phyloP scores from a whole-genome alignment of 345 rosid species.

The Eucalyptus curtisii region DNA sequence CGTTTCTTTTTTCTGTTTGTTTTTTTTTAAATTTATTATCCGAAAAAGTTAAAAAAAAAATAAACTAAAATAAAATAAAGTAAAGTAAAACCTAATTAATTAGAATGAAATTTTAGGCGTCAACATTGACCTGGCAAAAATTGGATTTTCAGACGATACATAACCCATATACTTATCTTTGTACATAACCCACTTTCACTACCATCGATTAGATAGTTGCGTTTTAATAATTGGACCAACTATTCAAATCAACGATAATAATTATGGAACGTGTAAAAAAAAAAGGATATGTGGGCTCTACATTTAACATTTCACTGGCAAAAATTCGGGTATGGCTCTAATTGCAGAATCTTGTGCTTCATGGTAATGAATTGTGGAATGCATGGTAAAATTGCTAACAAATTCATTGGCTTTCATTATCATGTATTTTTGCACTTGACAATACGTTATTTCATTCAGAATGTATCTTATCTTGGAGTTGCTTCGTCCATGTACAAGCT shows the following conservation, averaged over 20 bases:
- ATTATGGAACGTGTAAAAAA: not conserved
- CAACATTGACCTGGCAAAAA: not conserved
- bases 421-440: not conserved
- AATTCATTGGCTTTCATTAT: not conserved
- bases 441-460: not conserved
- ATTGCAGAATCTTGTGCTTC: not conserved
- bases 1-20: too few species aligned
- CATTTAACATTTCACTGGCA: not conserved
- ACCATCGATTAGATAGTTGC: not conserved
- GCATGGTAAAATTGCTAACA: not conserved
- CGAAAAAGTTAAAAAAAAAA: too few species aligned
- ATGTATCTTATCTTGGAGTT: not conserved
- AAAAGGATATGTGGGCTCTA: not conserved
- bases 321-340: not conserved
- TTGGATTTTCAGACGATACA: not conserved
- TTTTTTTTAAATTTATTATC: too few species aligned
- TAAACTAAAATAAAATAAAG: too few species aligned
- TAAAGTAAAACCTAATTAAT: too few species aligned
- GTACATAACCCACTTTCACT: not conserved
- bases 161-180: not conserved
- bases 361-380: not conserved
- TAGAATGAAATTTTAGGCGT: too few species aligned
- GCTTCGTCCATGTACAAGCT: not conserved
- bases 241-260: not conserved
- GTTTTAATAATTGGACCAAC: not conserved